phyloP scores from a whole-genome alignment of 768 basidiomycete species.

The Obba rivulosa region DNA sequence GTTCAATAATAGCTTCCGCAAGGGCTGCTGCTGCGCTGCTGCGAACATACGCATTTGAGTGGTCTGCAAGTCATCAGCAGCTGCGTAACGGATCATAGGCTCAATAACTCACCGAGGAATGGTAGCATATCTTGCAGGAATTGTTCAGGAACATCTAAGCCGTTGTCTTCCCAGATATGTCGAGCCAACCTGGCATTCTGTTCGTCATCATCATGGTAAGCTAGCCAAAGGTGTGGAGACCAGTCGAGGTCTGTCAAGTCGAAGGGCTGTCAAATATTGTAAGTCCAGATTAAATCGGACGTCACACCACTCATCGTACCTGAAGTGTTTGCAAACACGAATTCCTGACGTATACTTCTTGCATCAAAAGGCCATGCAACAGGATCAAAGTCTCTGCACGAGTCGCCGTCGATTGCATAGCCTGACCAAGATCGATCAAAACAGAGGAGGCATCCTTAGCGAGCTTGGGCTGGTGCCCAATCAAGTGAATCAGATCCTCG shows the following conservation, averaged over 20 bases:
- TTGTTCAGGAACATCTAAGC: slow-evolving; percentile 74
- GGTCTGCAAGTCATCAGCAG: slow-evolving; percentile 40
- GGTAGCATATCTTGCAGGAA: slow-evolving; percentile 53
- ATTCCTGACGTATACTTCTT: slow-evolving; percentile 83
- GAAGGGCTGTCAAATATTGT: slow-evolving; percentile 56
- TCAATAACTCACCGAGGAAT: slow-evolving; percentile 56
- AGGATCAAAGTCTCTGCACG: slow-evolving; percentile 59
- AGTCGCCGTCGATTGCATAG: slow-evolving; percentile 62
- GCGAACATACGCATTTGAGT: slow-evolving; percentile 78
- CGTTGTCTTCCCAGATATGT: slow-evolving; percentile 94
- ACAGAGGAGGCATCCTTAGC: slow-evolving; percentile 80
- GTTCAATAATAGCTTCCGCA: slow-evolving; percentile 61
- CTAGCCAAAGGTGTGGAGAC: slow-evolving; percentile 84
- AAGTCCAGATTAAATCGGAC: not conserved
- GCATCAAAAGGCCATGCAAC: slow-evolving; percentile 69
- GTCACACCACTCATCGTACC: slow-evolving; percentile 35
- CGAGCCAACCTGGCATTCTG: slow-evolving; percentile 80
- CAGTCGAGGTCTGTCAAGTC: slow-evolving; percentile 94
- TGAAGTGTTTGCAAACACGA: slow-evolving; percentile 89
- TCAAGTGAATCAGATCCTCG: slow-evolving; percentile 62
- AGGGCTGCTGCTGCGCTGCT: slow-evolving; percentile 66
- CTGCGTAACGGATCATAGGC: not conserved
- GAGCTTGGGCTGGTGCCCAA: slow-evolving; percentile 73
- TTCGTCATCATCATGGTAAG: slow-evolving; percentile 83
- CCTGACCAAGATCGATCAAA: slow-evolving; percentile 75